A percentile compares a stretch with the other conserved stretches of the same genome.
These are phyloP conservation scores for Selenicereus undatus DNA, from an alignment of 148 eudicot genomes.

Conservation along the genomic window DNA sequence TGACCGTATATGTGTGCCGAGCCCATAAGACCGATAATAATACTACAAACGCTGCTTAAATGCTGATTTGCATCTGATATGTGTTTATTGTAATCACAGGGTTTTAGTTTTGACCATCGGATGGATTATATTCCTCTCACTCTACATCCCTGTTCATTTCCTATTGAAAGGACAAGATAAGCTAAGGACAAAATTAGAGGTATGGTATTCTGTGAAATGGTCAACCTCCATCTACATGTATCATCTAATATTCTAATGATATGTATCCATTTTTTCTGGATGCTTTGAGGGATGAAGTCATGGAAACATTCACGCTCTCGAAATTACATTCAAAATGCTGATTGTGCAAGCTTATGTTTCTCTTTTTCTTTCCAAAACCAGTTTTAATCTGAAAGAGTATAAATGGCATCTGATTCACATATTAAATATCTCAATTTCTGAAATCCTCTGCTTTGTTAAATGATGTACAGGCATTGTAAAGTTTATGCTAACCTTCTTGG, in stretches of 20 bases:
- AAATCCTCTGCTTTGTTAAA: background rate
- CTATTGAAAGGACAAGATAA: constrained; percentile 85
- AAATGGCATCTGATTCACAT: background rate
- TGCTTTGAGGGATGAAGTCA: background rate
- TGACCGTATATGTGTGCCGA: background rate
- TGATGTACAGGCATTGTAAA: background rate
- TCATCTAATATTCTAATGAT: background rate
- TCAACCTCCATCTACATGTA: background rate
- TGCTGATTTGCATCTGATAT: constrained; percentile 4
- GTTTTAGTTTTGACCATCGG: constrained; percentile 74
- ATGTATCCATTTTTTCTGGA: background rate
- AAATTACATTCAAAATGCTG: background rate
- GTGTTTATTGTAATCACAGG: constrained; percentile 42
- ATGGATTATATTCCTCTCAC: constrained; percentile 94
- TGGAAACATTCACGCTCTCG: background rate
- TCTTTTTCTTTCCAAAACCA: background rate
- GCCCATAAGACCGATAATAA: background rate
- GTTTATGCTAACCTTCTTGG: background rate
- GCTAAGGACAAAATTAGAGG: constrained; percentile 88
- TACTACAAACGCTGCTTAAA: background rate
- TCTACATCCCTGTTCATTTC: constrained; percentile 83
- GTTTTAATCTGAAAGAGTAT: background rate
- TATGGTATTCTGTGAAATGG: constrained; percentile 22
- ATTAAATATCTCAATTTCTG: background rate
- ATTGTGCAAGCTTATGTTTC: background rate